Percentiles rank a stretch among this genome's conserved stretches.
These are phyloP conservation scores for Fusarium keratoplasticum DNA, from an alignment of 2,329 filamentous ascomycete genomes.

Conservation along the genomic window DNA sequence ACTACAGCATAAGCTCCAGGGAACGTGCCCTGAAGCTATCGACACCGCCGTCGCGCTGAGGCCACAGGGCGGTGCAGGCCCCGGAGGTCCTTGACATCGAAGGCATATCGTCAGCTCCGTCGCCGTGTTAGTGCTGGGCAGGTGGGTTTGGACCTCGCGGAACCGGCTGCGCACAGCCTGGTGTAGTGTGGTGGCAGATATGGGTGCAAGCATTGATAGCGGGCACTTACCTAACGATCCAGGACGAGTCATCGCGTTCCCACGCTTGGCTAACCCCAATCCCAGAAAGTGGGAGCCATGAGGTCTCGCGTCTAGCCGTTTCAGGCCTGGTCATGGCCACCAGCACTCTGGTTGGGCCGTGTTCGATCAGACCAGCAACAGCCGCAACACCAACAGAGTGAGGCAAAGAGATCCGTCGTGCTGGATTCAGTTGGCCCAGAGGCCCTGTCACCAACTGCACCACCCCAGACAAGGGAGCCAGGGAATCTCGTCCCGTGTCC, in stretches of 20 bases:
- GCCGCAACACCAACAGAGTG: conserved; percentile 21
- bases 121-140: conserved; percentile 29
- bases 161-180: conserved; percentile 44
- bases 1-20: conserved; percentile 37
- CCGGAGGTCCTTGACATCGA: conserved; percentile 20
- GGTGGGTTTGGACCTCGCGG: conserved; percentile 39
- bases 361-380: conserved; percentile 35
- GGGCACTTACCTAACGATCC: conserved; percentile 36
- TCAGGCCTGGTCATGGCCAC: conserved; percentile 30
- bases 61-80: conserved; percentile 35
- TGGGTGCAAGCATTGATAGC: conserved; percentile 14
- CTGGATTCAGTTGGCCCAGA: conserved; percentile 40
- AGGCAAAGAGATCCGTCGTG: conserved; percentile 38
- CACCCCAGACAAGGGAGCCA: conserved; percentile 34
- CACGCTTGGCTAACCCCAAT: conserved; percentile 18
- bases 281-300: conserved; percentile 20
- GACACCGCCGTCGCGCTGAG: conserved; percentile 43
- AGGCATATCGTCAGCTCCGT: conserved; percentile 39
- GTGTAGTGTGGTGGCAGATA: conserved; percentile 21
- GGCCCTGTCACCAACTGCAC: conserved; percentile 33
- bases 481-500: conserved; percentile 37
- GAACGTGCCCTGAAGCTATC: conserved; percentile 45
- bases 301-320: conserved; percentile 24
- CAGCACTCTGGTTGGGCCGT: conserved; percentile 27
- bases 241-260: conserved; percentile 33